phyloP scores from a whole-genome alignment of 176 grass and related monocot genomes.

The Zizania latifolia region DNA sequence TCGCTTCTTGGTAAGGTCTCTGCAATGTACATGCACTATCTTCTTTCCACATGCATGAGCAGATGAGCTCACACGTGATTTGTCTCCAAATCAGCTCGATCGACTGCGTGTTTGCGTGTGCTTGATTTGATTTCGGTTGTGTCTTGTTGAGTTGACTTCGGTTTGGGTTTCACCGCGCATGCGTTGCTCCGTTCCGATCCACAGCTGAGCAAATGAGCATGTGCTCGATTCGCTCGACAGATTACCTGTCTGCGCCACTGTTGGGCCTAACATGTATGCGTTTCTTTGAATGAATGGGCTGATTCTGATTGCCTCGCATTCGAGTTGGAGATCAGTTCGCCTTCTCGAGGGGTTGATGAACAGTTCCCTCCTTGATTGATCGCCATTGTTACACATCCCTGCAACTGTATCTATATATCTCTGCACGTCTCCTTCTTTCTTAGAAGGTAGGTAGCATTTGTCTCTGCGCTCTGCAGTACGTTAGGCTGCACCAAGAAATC shows the following conservation, averaged over 20 bases:
- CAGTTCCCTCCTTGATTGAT: neutral
- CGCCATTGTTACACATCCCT: neutral
- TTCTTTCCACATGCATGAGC: neutral
- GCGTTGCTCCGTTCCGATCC: neutral
- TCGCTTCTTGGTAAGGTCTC: neutral
- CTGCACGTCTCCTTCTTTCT: neutral
- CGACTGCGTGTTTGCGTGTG: too few relatives aligned
- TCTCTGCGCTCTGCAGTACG: too few relatives aligned
- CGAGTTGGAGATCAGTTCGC: neutral
- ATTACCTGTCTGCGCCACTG: neutral
- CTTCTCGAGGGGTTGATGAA: neutral
- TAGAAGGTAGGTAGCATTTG: neutral
- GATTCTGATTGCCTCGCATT: too few relatives aligned
- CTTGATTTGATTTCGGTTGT: too few relatives aligned
- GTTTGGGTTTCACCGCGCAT: too few relatives aligned
- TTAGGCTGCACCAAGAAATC: too few relatives aligned
- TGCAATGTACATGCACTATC: neutral
- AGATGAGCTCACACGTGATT: neutral
- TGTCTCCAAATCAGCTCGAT: neutral
- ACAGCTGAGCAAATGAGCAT: neutral
- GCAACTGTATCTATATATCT: neutral
- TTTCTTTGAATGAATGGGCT: neutral
- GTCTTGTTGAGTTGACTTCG: neutral
- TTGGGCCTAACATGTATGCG: neutral
- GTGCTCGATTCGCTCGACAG: neutral